Conservation (phyloP, 306 rosid species). For the Vigna reflexopilosa region DNA sequence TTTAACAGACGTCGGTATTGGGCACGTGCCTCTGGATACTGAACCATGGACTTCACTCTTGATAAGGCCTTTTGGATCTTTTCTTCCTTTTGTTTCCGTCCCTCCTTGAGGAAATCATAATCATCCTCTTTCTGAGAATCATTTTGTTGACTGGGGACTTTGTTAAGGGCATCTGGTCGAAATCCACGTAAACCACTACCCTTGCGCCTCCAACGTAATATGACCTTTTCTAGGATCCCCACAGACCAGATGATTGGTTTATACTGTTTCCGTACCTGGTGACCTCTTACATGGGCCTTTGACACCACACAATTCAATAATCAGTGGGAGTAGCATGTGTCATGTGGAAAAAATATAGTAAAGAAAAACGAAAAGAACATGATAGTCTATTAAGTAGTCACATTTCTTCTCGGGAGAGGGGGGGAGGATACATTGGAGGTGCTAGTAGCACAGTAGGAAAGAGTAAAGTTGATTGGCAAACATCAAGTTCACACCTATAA, state of each 20-base stretch:
- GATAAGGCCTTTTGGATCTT: conserved; percentile 86
- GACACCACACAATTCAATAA: conserved; percentile 42
- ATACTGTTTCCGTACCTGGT: conserved; percentile 87
- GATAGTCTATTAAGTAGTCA: not conserved
- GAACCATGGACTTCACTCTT: conserved; percentile 96
- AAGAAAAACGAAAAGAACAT: not conserved
- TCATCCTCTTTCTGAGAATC: conserved; percentile 67
- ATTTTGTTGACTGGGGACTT: conserved; percentile 50
- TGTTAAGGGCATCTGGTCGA: conserved; percentile 58
- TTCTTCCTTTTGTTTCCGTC: conserved; percentile 86
- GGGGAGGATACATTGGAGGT: not conserved
- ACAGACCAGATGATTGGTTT: conserved; percentile 82
- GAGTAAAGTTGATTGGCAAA: conserved; percentile 10
- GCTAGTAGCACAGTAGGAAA: conserved; percentile 8
- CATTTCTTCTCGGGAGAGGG: not conserved
- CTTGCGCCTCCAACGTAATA: conserved; percentile 95
- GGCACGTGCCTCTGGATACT: conserved; percentile 92
- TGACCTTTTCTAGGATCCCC: conserved; percentile 84
- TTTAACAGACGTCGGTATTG: conserved; percentile 88
- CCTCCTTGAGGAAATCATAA: conserved; percentile 84
- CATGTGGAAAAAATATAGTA: not conserved
- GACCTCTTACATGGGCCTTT: conserved; percentile 96
- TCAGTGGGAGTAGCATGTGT: conserved; percentile 43
- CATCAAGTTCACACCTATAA: conserved; percentile 22
- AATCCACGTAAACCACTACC: conserved; percentile 91